These are phyloP conservation scores for Sugiyamaella floridensis DNA, from an alignment of 805 yeast genomes.

Conservation along the genomic window DNA sequence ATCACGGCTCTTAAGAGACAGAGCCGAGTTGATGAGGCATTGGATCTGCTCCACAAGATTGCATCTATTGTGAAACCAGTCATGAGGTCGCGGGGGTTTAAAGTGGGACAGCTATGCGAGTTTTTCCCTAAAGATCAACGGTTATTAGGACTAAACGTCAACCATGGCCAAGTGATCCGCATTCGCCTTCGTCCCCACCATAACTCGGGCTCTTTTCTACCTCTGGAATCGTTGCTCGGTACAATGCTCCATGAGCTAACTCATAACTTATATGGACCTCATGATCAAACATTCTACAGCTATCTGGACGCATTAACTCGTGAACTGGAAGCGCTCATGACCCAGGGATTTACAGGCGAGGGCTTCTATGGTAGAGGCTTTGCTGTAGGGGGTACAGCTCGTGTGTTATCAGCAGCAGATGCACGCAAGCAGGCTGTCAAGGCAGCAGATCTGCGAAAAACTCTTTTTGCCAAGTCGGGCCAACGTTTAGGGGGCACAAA, in stretches of 20 bases:
- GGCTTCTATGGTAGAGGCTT: slow-evolving; percentile 46
- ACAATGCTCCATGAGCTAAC: slow-evolving; percentile 85
- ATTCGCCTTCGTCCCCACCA: slow-evolving; percentile 58
- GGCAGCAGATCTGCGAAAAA: slow-evolving; percentile 36
- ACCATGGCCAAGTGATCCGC: slow-evolving; percentile 65
- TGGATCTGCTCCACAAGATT: slow-evolving; percentile 56
- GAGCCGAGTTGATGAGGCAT: slow-evolving; percentile 43
- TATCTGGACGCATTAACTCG: slow-evolving; percentile 54
- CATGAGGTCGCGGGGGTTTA: slow-evolving; percentile 59
- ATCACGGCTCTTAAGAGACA: slow-evolving; percentile 41
- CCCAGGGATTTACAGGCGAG: slow-evolving; percentile 39
- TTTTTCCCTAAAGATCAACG: slow-evolving; percentile 65
- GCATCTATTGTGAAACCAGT: slow-evolving; percentile 69
- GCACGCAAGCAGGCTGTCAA: slow-evolving; percentile 15
- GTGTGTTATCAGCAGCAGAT: slow-evolving; percentile 1
- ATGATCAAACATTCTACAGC: slow-evolving; percentile 62
- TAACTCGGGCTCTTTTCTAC: slow-evolving; percentile 48
- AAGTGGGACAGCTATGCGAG: slow-evolving; percentile 65
- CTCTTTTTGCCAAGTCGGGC: slow-evolving; percentile 30
- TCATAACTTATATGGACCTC: slow-evolving; percentile 77
- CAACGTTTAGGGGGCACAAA: slow-evolving; percentile 31
- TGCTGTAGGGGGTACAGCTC: slow-evolving; percentile 35
- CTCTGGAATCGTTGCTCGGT: slow-evolving; percentile 59
- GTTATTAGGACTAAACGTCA: slow-evolving; percentile 76
- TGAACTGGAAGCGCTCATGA: slow-evolving; percentile 36